Evolutionary conservation across 305 asterid genomes (phyloP).

Genomic region (Fraxinus paxiana): DNA sequence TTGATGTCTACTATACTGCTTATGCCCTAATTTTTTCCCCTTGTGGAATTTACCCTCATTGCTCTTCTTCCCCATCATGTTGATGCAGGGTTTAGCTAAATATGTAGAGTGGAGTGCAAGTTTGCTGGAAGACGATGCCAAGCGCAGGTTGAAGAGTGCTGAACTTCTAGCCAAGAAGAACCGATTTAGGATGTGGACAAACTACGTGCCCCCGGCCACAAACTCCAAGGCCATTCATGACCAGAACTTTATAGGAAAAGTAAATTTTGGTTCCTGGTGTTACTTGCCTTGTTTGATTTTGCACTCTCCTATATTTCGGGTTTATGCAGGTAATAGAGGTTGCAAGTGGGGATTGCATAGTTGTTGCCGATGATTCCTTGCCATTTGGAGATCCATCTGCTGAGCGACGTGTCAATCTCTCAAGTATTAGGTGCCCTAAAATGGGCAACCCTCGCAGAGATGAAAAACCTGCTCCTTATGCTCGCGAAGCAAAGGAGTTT

Average conservation of each 20-base stretch:
- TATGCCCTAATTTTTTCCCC: background rate
- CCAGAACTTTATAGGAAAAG: conserved; percentile 95
- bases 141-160: conserved; percentile 61
- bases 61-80: conserved; percentile 18
- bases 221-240: conserved; percentile 95
- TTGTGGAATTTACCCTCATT: conserved; percentile 10
- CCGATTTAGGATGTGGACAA: conserved; percentile 75
- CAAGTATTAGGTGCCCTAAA: conserved; percentile 93
- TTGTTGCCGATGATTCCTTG: conserved; percentile 86
- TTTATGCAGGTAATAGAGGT: conserved; percentile 81
- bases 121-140: conserved; percentile 72
- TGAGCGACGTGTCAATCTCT: conserved; percentile 88
- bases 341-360: conserved; percentile 80
- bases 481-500: conserved; percentile 95
- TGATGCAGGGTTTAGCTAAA: conserved; percentile 76
- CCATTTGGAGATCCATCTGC: conserved; percentile 94
- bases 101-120: conserved; percentile 97
- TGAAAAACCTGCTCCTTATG: conserved; percentile 89
- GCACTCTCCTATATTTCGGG: conserved; percentile 9
- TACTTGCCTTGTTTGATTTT: background rate
- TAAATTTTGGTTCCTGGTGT: conserved; percentile 29
- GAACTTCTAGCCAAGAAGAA: conserved; percentile 89
- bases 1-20: conserved; percentile 3
- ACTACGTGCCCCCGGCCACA: conserved; percentile 82
- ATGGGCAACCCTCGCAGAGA: conserved; percentile 95